Evolutionary conservation across 371 early-diverging fungal species (phyloP).

Genomic region (Mucor irregularis): DNA sequence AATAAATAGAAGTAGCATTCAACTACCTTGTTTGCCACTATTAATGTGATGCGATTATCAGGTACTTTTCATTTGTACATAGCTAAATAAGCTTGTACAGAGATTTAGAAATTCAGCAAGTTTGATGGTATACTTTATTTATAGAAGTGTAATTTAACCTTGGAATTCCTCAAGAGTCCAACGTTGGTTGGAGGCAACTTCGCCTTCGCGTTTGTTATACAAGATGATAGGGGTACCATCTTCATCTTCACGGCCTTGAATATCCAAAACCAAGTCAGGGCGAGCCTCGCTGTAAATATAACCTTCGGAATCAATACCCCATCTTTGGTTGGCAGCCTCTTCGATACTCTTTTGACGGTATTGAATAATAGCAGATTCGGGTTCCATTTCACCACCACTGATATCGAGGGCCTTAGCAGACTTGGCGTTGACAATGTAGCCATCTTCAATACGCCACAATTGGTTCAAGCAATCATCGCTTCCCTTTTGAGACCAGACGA

Average conservation of each 20-base stretch:
- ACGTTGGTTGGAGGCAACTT: conserved; percentile 34
- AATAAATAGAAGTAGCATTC: too few species aligned
- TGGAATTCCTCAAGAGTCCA: conserved; percentile 21
- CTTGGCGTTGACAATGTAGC: conserved; percentile 32
- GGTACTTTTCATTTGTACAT: too few species aligned
- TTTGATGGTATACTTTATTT: too few species aligned
- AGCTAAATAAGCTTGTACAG: too few species aligned
- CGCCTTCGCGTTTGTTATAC: conserved; percentile 31
- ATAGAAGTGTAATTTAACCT: too few species aligned
- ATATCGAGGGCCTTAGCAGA: conserved; percentile 38
- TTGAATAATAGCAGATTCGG: conserved; percentile 30
- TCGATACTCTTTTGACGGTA: conserved; percentile 28
- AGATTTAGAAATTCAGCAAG: too few species aligned
- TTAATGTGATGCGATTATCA: too few species aligned
- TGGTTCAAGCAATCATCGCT: conserved; percentile 22
- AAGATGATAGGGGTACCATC: conserved; percentile 29
- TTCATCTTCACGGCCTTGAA: conserved; percentile 27
- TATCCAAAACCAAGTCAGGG: conserved; percentile 38
- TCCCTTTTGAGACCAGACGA: conserved; percentile 29
- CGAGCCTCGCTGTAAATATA: conserved; percentile 26
- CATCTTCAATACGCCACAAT: conserved; percentile 35
- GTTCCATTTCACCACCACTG: conserved; percentile 32
- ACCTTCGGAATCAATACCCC: conserved; percentile 32
- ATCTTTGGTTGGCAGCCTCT: conserved; percentile 38
- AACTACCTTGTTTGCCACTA: too few species aligned